Conservation (phyloP, 768 basidiomycete genomes). For the Rhizopogon salebrosus region DNA sequence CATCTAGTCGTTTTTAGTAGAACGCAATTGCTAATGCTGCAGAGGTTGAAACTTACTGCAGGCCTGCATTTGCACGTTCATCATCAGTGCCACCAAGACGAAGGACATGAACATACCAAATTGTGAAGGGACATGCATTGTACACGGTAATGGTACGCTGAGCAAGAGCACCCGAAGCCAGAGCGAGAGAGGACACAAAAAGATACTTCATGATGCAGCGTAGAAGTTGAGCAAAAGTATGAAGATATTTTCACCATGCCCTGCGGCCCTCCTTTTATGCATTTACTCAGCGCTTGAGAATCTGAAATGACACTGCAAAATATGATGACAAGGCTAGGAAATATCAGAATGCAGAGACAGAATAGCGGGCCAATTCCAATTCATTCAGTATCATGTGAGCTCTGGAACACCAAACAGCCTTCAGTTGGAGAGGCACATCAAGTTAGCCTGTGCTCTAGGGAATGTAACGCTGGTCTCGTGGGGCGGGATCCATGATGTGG, state of each 20-base stretch:
- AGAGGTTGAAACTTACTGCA: conserved; percentile 25
- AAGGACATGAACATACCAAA: conserved; percentile 40
- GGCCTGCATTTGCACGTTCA: conserved; percentile 31
- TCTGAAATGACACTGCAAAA: background rate
- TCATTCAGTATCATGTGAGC: too few species aligned
- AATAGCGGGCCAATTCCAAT: too few species aligned
- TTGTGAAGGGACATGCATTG: conserved; percentile 63
- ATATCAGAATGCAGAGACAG: too few species aligned
- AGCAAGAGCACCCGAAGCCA: conserved; percentile 28
- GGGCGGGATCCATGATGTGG: background rate
- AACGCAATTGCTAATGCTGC: background rate
- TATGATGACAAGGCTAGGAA: too few species aligned
- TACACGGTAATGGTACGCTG: conserved; percentile 56
- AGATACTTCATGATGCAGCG: conserved; percentile 16
- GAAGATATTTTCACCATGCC: background rate
- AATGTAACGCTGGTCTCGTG: background rate
- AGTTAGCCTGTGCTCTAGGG: background rate
- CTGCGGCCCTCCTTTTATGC: background rate
- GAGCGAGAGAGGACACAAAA: conserved; percentile 21
- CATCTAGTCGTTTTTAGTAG: conserved; percentile 29
- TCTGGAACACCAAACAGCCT: background rate
- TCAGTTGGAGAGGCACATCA: background rate
- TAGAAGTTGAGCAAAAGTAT: background rate
- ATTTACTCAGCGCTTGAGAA: background rate
- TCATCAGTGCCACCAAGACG: background rate